A percentile compares a stretch with the other conserved stretches of the same genome.
Conservation (phyloP, 805 yeast species). For the Starmerella bacillaris region DNA sequence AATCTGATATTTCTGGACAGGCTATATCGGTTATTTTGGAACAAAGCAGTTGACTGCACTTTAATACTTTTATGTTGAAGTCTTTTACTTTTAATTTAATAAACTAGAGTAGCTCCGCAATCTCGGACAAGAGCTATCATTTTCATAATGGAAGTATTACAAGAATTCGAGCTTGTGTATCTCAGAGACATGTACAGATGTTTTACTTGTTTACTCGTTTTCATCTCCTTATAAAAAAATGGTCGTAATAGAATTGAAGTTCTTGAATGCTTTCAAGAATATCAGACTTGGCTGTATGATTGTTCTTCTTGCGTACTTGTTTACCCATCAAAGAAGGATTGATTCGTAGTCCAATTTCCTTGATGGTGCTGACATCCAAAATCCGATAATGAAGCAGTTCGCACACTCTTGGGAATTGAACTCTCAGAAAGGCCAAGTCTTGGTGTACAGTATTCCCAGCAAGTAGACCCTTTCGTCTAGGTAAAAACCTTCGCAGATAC, state of each 20-base stretch:
- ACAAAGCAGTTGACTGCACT: too few species aligned
- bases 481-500: slow-evolving; percentile 34
- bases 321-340: slow-evolving; percentile 41
- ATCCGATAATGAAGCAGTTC: slow-evolving; percentile 53
- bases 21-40: too few species aligned
- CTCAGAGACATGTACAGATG: too few species aligned
- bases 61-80: too few species aligned
- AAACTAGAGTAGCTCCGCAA: too few species aligned
- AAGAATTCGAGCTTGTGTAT: too few species aligned
- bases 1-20: too few species aligned
- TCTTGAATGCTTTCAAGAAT: slow-evolving; percentile 78
- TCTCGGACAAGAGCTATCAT: too few species aligned
- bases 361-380: slow-evolving; percentile 73
- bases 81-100: too few species aligned
- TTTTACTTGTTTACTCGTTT: too few species aligned
- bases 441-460: slow-evolving; percentile 89
- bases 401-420: slow-evolving; percentile 58
- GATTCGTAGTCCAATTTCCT: slow-evolving; percentile 65
- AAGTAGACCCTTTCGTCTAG: slow-evolving; percentile 39
- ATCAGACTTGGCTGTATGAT: slow-evolving; percentile 79
- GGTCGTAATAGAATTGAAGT: slow-evolving; percentile 53
- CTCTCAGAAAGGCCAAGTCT: slow-evolving; percentile 69
- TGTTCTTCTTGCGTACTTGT: slow-evolving; percentile 45
- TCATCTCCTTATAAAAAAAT: slow-evolving; percentile 28
- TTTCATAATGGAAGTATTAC: too few species aligned